Base-by-base conservation (phyloP, 495 filamentous ascomycete genomes). In the Penicillium canariense region DNA sequence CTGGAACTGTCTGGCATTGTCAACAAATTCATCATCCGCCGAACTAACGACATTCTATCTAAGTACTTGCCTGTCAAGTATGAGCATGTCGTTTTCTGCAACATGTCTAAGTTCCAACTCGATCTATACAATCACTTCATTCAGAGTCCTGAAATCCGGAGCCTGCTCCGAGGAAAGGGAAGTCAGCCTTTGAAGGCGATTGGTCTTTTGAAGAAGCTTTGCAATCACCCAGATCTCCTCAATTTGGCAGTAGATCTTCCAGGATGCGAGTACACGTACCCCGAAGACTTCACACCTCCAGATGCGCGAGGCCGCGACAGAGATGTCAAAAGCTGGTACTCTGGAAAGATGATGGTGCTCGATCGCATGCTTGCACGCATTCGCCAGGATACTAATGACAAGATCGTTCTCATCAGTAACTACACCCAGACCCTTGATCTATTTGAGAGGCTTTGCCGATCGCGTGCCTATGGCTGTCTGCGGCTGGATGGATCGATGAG, bases 1-100 rank as follows among this genome's bases (percentile, higher is more conserved):
- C 68, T 70, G 23, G 95, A 96, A 56, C 84, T 99, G 20, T 84
- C 94, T 0, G 76, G 75, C 7, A 75, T 95, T 30, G 94, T 99
- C 60, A 97, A 97, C 75, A 96, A 96, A 62, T 99, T 97, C 77
- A 97, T 99, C 70, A 99, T 99, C 65, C 89, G 94, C 38, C 85
- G 94, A 25, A 97, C 93, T 0, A 99, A 99, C 78, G 94, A 99
- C 66, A 93, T 99, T 49, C 75, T 99, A 17, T 96, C 93, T 34
- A 97, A 99, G 67, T 99, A 99, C 70, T 81, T 99, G 43, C 95
- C 94, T 2, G 84, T 97, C 73, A 99, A 99, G 73, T 99, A 99
- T 73, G 94, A 99, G 65, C 94, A 99, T 70, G 94, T 99, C 26
- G 95, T 99, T n/a, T 99, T 99, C 76, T 99, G 94, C 79, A 96